A percentile compares a stretch with the other conserved stretches of the same genome.
Conservation (phyloP, 2,329 filamentous ascomycete genomes). For the Phyllosticta citrichinensis region DNA sequence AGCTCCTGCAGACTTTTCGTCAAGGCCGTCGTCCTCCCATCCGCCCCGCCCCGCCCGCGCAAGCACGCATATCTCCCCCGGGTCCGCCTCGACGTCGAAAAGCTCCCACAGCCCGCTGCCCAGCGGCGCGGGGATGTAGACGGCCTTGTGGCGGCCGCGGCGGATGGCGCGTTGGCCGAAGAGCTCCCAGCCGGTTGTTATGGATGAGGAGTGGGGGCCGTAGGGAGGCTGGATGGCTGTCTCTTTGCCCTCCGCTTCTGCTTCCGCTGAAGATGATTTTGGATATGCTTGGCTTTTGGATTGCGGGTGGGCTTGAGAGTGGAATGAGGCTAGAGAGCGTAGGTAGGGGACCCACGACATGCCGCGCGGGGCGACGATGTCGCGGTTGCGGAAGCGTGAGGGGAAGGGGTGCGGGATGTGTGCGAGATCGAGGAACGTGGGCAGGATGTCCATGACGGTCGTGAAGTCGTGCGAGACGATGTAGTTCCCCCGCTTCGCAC, state of each 20-base stretch:
- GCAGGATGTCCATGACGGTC: constrained; percentile 10
- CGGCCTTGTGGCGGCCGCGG: constrained; percentile 11
- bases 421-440: constrained; percentile 7
- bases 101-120: constrained; percentile 13
- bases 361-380: constrained; percentile 6
- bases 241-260: neutral
- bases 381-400: neutral
- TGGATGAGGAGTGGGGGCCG: neutral
- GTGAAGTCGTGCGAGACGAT: constrained; percentile 5
- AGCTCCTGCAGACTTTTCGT: neutral
- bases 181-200: constrained; percentile 12
- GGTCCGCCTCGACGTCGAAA: constrained; percentile 11
- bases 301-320: neutral
- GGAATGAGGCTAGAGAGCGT: neutral
- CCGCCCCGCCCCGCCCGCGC: constrained; percentile 9
- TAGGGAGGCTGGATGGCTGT: neutral
- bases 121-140: constrained; percentile 11
- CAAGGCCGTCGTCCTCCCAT: neutral
- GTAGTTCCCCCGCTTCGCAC: neutral
- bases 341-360: neutral
- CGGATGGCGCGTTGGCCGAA: constrained; percentile 12
- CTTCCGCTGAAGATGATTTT: neutral
- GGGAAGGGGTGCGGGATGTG: neutral
- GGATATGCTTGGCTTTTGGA: neutral
- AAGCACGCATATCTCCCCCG: constrained; percentile 10